Evolutionary conservation across 306 rosid species (phyloP), one percentile per base, ranked within the genome.

Genomic region (Trifolium subterraneum): DNA sequence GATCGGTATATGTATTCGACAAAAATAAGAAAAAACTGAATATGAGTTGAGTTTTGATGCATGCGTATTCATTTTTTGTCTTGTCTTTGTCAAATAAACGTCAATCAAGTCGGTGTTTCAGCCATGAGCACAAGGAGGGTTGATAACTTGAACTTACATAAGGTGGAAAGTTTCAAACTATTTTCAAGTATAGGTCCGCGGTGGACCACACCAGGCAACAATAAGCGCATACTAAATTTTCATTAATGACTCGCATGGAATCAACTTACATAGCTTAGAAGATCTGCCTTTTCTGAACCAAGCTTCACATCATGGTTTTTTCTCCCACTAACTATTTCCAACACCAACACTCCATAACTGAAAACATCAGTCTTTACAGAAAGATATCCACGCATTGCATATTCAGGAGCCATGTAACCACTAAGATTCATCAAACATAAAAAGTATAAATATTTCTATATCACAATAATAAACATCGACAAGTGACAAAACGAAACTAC

Each of bases 351-450:
- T 63, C 98, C 98, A 70, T 77, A 90, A 69, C 98, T 93, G 84
- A 93, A 93, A 78, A 93, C 95, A 75, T 93, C 97, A 0, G 95
- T 87, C 85, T 93, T 93, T 76, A 93, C 95, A 0, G 97, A 93
- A 25, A 93, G 77, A 68, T 88, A 93, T 67, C 98, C 98, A 12
- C 84, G 98, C 83, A 87, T 55, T 64, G 97, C 95, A 52, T 93
- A 93, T 82, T 93, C 98, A 41, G 98, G 98, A 2, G 97, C 91
- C 97, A 93, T 93, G 75, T 93, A 93, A 73, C 98, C 98, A 63
- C 98, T 93, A 2, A 64, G 76, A 82, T 31, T 19, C 7, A 64
- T 61, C 68, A 75, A 84, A 81, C 10, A 75, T 1, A 65, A 58
- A 67, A 64, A 59, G 1, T 6, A 16, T 74, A 50, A 79, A 68